phyloP scores from a whole-genome alignment of 345 rosid species.

The Eutrema yunnanense region DNA sequence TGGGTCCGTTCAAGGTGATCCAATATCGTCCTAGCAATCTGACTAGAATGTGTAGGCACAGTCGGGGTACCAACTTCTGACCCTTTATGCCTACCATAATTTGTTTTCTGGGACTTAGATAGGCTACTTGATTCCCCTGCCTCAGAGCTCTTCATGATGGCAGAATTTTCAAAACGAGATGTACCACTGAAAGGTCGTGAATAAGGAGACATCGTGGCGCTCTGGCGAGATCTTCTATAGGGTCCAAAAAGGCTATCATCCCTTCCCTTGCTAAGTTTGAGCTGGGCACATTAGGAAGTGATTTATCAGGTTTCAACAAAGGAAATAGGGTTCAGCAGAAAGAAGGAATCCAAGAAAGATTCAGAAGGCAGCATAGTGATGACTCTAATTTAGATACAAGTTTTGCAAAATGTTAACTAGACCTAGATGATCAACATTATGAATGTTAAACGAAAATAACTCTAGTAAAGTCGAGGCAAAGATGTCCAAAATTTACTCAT shows the following conservation, averaged over 20 bases:
- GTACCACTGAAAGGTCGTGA: conserved; percentile 33
- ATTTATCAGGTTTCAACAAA: conserved; percentile 3
- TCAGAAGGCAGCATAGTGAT: neutral
- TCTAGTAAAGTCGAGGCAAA: neutral
- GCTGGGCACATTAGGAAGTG: conserved; percentile 26
- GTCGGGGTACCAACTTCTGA: conserved; percentile 42
- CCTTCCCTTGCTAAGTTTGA: conserved; percentile 33
- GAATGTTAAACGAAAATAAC: neutral
- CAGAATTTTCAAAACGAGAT: conserved; percentile 34
- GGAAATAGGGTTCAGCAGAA: neutral
- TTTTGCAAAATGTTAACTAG: conserved; percentile 12
- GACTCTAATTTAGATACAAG: conserved; percentile 8
- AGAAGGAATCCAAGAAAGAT: neutral
- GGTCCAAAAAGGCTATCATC: conserved; percentile 71
- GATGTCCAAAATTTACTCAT: conserved; percentile 3
- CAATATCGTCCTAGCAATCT: conserved; percentile 69
- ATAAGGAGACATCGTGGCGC: conserved; percentile 32
- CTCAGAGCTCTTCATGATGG: conserved; percentile 39
- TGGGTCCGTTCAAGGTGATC: conserved; percentile 69
- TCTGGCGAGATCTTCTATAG: conserved; percentile 47
- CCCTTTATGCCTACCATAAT: conserved; percentile 31
- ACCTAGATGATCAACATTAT: neutral
- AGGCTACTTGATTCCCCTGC: conserved; percentile 38
- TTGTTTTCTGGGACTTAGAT: conserved; percentile 29
- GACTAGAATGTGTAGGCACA: conserved; percentile 74